Evolutionary conservation across 2,329 filamentous ascomycete genomes (phyloP), one percentile per base, ranked within the genome.

Genomic region (Aspergillaceae sp.): DNA sequence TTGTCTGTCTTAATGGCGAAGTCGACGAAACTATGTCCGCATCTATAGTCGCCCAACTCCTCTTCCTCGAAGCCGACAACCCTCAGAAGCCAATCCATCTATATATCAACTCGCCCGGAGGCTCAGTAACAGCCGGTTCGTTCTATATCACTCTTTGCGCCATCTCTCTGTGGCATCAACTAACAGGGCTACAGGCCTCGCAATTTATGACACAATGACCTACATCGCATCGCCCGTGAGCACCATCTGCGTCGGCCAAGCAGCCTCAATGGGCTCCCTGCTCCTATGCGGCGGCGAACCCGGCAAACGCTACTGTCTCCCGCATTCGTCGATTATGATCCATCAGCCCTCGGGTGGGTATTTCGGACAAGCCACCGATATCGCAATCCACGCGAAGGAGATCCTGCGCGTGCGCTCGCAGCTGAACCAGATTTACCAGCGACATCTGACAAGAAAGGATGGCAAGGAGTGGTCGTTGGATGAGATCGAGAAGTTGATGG

Each of bases 191-290:
- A 6, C 33, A 66, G 65, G 67, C 38, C 73, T 84, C 49, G 90
- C 92, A 28, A 97, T 98, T 60, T 98, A 98, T 75, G 92, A 98
- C 66, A 98, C 92, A 8, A 97, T 98, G 91, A 83, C 85, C 57
- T 98, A 98, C 68, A 97, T 98, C 63, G 83, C 84, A 50, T 87
- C 87, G 2, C 88, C 91, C 1, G 89, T 98, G 0, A 91, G 86
- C 38, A 98, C 92, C 0, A 92, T 98, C 29, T 97, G 92, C 61
- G 80, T 98, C 38, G 92, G 92, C 5, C 87, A 94, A 59, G 92
- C 94, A 0, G 91, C 92, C 1, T 92, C 86, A 3, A 98, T 98
- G 92, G 92, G 90, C 4, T 88, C 85, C 1, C 75, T 98, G 27
- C 74, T 98, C 1, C 79, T 98, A 1, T 85, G 86, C 41, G 92